Conservation (phyloP, 192 early-diverging fungal species). For the Funneliformis geosporum region DNA sequence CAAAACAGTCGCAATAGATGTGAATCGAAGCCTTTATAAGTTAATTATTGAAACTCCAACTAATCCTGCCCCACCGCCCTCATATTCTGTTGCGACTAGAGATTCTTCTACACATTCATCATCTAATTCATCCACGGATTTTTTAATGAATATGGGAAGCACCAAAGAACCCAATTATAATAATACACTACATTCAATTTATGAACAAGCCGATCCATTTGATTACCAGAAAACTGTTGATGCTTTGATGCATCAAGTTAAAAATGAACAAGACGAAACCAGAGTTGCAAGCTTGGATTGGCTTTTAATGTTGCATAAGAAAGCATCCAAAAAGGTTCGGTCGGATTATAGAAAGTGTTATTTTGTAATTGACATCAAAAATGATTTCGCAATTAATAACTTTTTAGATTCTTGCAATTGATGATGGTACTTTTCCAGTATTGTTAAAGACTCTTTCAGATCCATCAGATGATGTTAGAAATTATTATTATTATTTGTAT, state of each 20-base stretch:
- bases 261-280: constrained; percentile 92
- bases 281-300: constrained; percentile 91
- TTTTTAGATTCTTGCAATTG: constrained; percentile 77
- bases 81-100: not conserved
- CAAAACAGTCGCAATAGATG: constrained; percentile 72
- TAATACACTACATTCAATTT: not conserved
- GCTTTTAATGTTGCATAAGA: constrained; percentile 95
- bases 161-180: not conserved
- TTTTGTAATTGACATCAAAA: not conserved
- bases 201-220: constrained; percentile 61
- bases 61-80: not conserved
- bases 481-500: not conserved
- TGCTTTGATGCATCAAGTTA: constrained; percentile 73
- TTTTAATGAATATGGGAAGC: not conserved
- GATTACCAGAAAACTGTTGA: constrained; percentile 84
- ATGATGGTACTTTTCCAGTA: constrained; percentile 84
- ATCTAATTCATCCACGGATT: not conserved
- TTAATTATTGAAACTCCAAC: constrained; percentile 70
- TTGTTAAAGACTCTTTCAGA: constrained; percentile 93
- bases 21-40: constrained; percentile 77
- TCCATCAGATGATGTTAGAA: constrained; percentile 80
- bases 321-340: constrained; percentile 75
- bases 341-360: not conserved
- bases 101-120: constrained; percentile 15
- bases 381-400: constrained; percentile 24